Evolutionary conservation across 805 yeast species (phyloP).

Genomic region (Pichia pseudocactophila): DNA sequence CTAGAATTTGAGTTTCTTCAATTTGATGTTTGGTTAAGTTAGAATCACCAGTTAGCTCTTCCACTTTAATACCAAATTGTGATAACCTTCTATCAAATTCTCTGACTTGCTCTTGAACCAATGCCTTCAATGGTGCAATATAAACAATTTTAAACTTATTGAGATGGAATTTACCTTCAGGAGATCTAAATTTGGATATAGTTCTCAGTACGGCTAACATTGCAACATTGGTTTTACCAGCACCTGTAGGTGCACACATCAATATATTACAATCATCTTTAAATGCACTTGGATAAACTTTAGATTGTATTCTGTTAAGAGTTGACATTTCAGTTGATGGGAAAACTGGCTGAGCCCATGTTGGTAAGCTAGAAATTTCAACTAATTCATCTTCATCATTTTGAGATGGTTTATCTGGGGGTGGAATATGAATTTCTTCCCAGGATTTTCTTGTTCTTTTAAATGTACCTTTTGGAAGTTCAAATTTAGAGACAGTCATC

Average conservation of each 20-base stretch:
- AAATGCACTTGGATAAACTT: conserved; percentile 74
- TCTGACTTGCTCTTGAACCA: conserved; percentile 90
- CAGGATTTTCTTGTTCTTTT: conserved; percentile 64
- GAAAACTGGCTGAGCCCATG: conserved; percentile 75
- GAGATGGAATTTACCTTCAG: conserved; percentile 39
- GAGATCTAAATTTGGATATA: conserved; percentile 42
- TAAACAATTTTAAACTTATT: conserved; percentile 69
- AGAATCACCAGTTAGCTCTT: conserved; percentile 88
- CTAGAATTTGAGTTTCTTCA: conserved; percentile 67
- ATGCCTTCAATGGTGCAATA: conserved; percentile 88
- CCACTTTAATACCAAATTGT: conserved; percentile 60
- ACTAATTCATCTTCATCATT: conserved; percentile 37
- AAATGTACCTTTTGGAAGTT: conserved; percentile 76
- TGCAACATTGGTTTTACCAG: conserved; percentile 97
- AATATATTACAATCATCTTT: conserved; percentile 59
- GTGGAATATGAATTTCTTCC: conserved; percentile 89
- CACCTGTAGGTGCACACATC: conserved; percentile 97
- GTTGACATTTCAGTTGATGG: conserved; percentile 54
- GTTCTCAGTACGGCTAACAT: conserved; percentile 68
- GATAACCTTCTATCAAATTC: conserved; percentile 67
- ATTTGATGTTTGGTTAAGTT: conserved; percentile 69
- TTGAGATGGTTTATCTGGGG: conserved; percentile 44
- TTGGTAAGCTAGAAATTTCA: conserved; percentile 56
- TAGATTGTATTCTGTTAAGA: conserved; percentile 77
- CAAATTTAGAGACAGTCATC: conserved; percentile 56